Percentiles rank a stretch among this genome's conserved stretches.
These are phyloP conservation scores for Colletotrichum lini DNA, from an alignment of 2,329 filamentous ascomycete species.

Conservation along the genomic window DNA sequence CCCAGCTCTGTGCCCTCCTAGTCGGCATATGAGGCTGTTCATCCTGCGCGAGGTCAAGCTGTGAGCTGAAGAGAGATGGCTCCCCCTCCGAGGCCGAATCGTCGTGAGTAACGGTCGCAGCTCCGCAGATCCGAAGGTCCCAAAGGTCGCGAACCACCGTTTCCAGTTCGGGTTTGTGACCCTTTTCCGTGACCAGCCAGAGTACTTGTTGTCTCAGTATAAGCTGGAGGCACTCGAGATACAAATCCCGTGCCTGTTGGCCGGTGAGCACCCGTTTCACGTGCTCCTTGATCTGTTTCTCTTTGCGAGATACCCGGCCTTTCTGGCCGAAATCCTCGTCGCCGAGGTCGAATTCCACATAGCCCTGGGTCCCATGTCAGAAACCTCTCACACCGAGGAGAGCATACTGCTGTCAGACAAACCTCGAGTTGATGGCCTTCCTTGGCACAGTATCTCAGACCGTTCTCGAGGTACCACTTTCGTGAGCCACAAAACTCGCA, in stretches of 20 bases:
- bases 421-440: conserved; percentile 87
- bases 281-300: conserved; percentile 70
- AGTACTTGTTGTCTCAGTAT: conserved; percentile 85
- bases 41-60: conserved; percentile 48
- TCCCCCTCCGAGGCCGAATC: conserved; percentile 47
- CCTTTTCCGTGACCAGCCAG: conserved; percentile 78
- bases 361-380: conserved; percentile 56
- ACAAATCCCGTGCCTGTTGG: conserved; percentile 80
- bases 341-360: conserved; percentile 69
- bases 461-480: conserved; percentile 81
- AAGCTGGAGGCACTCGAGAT: conserved; percentile 87
- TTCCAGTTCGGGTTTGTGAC: conserved; percentile 81
- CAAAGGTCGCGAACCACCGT: conserved; percentile 87
- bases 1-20: conserved; percentile 60
- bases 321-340: conserved; percentile 79
- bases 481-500: conserved; percentile 79
- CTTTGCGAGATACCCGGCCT: conserved; percentile 68
- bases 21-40: conserved; percentile 49
- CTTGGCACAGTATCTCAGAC: conserved; percentile 79
- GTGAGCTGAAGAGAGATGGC: conserved; percentile 57
- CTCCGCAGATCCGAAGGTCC: conserved; percentile 75
- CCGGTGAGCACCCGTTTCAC: conserved; percentile 73
- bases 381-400: neutral
- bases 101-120: conserved; percentile 50
- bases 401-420: conserved; percentile 42